Percentiles rank a stretch among this genome's conserved stretches.
Evolutionary conservation across 116 monocot species (phyloP).

Genomic region (Dioscorea cayenensis): DNA sequence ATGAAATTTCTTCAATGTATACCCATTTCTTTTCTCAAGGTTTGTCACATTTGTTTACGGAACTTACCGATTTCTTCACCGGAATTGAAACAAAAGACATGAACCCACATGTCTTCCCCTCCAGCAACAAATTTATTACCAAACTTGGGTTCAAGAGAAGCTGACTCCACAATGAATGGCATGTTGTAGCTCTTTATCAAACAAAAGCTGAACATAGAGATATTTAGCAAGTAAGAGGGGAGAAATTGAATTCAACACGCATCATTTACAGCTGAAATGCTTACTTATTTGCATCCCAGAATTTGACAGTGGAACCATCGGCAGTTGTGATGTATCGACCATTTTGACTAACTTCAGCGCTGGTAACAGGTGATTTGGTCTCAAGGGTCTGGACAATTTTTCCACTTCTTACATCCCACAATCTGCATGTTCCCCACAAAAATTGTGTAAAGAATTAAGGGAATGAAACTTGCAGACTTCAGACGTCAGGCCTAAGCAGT

Average conservation of each 20-base stretch:
- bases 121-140: slow-evolving; percentile 80
- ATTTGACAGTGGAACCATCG: slow-evolving; percentile 83
- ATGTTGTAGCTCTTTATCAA: slow-evolving; percentile 79
- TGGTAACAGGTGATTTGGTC: slow-evolving; percentile 76
- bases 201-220: slow-evolving; percentile 49
- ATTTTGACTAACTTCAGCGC: slow-evolving; percentile 91
- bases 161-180: slow-evolving; percentile 83
- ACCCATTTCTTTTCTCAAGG: no score
- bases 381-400: slow-evolving; percentile 74
- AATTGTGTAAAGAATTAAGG: neutral
- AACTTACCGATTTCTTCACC: slow-evolving; percentile 61
- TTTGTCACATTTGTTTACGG: neutral
- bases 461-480: neutral
- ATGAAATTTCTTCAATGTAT: no score
- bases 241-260: neutral
- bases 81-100: slow-evolving; percentile 64
- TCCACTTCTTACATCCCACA: slow-evolving; percentile 93
- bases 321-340: slow-evolving; percentile 93
- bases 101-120: slow-evolving; percentile 97
- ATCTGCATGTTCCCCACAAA: slow-evolving; percentile 24
- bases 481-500: no score
- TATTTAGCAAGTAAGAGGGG: neutral
- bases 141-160: slow-evolving; percentile 71
- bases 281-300: slow-evolving; percentile 99
- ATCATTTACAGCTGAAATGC: slow-evolving; percentile 4